Conservation (phyloP, 1,139 yeast species). For the Arxiozyma slooffiae region DNA sequence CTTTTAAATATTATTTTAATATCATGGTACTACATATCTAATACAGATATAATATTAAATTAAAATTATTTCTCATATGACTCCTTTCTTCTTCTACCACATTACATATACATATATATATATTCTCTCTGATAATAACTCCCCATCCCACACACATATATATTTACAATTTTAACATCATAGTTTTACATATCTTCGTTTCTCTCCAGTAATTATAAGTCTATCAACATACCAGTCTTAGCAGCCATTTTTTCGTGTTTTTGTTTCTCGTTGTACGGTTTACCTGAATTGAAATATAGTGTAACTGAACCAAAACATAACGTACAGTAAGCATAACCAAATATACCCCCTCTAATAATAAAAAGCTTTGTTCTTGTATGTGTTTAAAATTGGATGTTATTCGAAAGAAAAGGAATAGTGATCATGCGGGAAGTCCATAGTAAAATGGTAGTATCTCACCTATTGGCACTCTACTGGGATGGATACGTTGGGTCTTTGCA, state of each 20-base stretch:
- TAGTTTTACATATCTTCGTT: no score
- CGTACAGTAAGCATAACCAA: no score
- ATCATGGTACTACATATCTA: no score
- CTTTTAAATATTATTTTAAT: no score
- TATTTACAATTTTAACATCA: not conserved
- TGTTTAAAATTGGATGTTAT: not conserved
- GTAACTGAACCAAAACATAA: no score
- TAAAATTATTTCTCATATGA: no score
- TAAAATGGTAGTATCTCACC: not conserved
- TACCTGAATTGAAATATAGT: no score
- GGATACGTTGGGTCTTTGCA: not conserved
- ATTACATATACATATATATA: no score
- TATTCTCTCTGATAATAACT: no score
- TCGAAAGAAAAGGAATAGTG: not conserved
- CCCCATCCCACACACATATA: no score
- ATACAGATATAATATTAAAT: no score
- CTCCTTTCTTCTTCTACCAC: no score
- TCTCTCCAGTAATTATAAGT: not conserved
- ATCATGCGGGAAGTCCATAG: not conserved
- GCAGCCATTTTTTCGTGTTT: constrained; percentile 25
- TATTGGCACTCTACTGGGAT: not conserved
- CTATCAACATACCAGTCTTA: constrained; percentile 25
- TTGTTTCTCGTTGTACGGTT: constrained; percentile 3
- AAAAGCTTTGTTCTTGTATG: not conserved
- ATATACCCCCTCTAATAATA: not conserved